Evolutionary conservation across 768 basidiomycete genomes (phyloP).

Genomic region (Tephrocybe sp.): DNA sequence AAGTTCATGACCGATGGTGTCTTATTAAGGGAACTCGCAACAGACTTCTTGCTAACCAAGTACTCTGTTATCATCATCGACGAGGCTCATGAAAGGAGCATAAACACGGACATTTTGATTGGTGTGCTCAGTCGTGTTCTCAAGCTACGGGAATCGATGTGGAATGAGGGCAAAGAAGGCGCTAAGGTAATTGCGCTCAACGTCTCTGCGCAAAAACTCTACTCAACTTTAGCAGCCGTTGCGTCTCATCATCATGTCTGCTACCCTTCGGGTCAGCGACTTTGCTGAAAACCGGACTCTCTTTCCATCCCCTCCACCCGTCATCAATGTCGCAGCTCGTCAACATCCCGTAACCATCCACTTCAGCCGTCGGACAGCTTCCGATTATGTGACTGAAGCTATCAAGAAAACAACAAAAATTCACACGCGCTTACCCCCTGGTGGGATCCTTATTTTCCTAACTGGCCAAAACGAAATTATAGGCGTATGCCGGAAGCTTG

Average conservation of each 20-base stretch:
- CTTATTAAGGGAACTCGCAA: slow-evolving; percentile 85
- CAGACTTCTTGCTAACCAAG: slow-evolving; percentile 89
- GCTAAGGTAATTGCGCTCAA: slow-evolving; percentile 50
- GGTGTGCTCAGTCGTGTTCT: slow-evolving; percentile 95
- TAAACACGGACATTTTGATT: slow-evolving; percentile 97
- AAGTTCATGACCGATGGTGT: slow-evolving; percentile 99
- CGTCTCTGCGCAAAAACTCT: slow-evolving; percentile 5
- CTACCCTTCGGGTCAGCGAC: slow-evolving; percentile 90
- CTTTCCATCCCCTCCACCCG: slow-evolving; percentile 83
- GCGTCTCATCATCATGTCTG: slow-evolving; percentile 97
- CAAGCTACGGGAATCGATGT: slow-evolving; percentile 84
- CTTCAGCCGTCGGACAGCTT: slow-evolving; percentile 81
- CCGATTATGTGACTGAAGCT: slow-evolving; percentile 89
- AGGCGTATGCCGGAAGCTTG: slow-evolving; percentile 78
- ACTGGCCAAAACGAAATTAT: slow-evolving; percentile 96
- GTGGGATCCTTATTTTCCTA: slow-evolving; percentile 90
- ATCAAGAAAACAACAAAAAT: slow-evolving; percentile 90
- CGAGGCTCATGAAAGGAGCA: slow-evolving; percentile 96
- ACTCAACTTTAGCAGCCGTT: slow-evolving; percentile 55
- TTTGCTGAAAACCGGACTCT: slow-evolving; percentile 84
- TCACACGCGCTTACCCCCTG: slow-evolving; percentile 86
- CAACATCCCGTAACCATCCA: slow-evolving; percentile 96
- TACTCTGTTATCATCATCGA: slow-evolving; percentile 97
- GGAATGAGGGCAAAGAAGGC: slow-evolving; percentile 73
- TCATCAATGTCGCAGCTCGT: slow-evolving; percentile 85